Percentiles rank a stretch among this genome's conserved stretches.
Evolutionary conservation across 2,329 filamentous ascomycete species (phyloP).

Genomic region (Colletotrichum viniferum): DNA sequence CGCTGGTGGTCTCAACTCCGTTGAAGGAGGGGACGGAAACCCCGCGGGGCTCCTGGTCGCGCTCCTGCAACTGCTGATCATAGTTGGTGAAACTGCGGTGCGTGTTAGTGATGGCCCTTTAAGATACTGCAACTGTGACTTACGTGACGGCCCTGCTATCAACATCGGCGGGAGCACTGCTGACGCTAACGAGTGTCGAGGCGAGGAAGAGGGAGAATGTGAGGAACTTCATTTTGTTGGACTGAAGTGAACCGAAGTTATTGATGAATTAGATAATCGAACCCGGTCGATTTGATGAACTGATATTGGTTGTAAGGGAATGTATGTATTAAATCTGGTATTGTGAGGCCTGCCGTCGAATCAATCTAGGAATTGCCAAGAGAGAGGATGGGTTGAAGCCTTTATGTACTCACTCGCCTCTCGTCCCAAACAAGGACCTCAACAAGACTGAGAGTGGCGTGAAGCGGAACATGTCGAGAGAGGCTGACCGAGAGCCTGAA

Average conservation of each 20-base stretch:
- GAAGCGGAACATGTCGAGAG: slow-evolving; percentile 9
- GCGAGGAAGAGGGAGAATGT: slow-evolving; percentile 11
- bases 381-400: neutral
- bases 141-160: slow-evolving; percentile 19
- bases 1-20: slow-evolving; percentile 11
- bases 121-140: neutral
- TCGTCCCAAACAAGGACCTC: neutral
- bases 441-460: neutral
- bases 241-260: slow-evolving; percentile 11
- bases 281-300: neutral
- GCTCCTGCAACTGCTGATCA: slow-evolving; percentile 8
- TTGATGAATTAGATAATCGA: neutral
- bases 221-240: slow-evolving; percentile 19
- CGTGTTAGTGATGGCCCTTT: neutral
- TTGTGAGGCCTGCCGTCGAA: slow-evolving; percentile 16
- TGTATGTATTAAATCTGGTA: slow-evolving; percentile 10
- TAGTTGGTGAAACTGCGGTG: neutral
- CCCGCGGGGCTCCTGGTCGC: slow-evolving; percentile 6
- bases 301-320: slow-evolving; percentile 2
- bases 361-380: neutral
- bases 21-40: slow-evolving; percentile 12
- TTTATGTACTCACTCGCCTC: slow-evolving; percentile 3
- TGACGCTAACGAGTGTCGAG: slow-evolving; percentile 20
- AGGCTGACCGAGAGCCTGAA: slow-evolving; percentile 4
- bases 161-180: slow-evolving; percentile 15